phyloP scores from a whole-genome alignment of 2,329 filamentous ascomycete genomes.

The Lasiodiplodia hormozganensis region DNA sequence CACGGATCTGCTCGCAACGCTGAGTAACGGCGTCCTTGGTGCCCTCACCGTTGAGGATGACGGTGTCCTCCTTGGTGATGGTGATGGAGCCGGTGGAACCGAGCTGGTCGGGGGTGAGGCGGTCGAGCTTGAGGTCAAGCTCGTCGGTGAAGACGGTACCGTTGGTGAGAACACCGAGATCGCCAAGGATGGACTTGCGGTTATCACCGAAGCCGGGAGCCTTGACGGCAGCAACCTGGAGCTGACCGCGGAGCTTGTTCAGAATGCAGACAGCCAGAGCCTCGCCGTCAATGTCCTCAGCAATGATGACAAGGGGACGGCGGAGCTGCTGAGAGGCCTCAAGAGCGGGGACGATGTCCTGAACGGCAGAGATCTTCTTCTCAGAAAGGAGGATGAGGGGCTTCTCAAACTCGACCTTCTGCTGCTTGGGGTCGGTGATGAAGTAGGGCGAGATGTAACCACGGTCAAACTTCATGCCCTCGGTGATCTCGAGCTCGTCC shows the following conservation, averaged over 20 bases:
- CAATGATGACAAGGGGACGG: conserved; percentile 96
- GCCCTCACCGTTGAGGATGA: conserved; percentile 95
- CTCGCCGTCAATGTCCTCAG: conserved; percentile 98
- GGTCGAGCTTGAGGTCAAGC: conserved; percentile 99
- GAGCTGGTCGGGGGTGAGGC: conserved; percentile 93
- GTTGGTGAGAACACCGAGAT: conserved; percentile 94
- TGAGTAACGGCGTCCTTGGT: conserved; percentile 92
- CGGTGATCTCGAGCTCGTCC: conserved; percentile 97
- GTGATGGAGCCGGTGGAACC: conserved; percentile 97
- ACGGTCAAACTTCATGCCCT: conserved; percentile 99
- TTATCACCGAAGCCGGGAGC: conserved; percentile 99
- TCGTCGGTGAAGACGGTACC: conserved; percentile 97
- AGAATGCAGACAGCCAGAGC: conserved; percentile 98
- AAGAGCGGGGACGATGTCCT: conserved; percentile 97
- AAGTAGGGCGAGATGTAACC: conserved; percentile 99
- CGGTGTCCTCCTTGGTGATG: conserved; percentile 99
- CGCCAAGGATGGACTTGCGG: conserved; percentile 98
- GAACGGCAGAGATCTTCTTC: conserved; percentile 99
- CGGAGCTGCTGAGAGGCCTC: conserved; percentile 96
- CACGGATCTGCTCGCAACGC: conserved; percentile 98
- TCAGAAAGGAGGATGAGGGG: conserved; percentile 97
- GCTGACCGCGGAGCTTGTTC: conserved; percentile 99
- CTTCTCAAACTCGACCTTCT: conserved; percentile 99
- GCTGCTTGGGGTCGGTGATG: conserved; percentile 98
- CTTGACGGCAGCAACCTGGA: conserved; percentile 98